Evolutionary conservation across 2,329 filamentous ascomycete genomes (phyloP), one percentile per base, ranked within the genome.

Genomic region (Botryotinia globosa): DNA sequence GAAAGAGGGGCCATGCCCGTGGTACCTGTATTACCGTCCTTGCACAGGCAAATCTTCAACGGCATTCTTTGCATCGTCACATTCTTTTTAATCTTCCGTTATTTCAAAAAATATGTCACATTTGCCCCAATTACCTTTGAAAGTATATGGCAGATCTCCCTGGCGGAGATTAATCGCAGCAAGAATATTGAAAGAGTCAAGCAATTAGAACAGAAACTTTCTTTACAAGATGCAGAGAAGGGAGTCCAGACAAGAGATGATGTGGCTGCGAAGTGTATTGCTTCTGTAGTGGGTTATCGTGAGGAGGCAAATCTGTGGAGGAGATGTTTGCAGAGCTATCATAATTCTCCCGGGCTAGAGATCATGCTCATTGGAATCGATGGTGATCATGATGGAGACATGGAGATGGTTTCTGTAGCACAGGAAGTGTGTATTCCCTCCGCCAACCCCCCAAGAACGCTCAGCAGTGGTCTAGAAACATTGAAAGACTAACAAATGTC

Each of bases 361-460:
- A 67, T 72, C 12, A 67, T 75, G 71, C 68, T 72, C 34, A 71
- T 75, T 42, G 73, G 73, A 7, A 74, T 75, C n/a, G 74, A 75
- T 73, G 74, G 74, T 6, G 74, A 75, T 59, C 58, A 64, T 37
- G 70, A 68, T 51, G 73, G 59, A 6, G 74, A 75, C 61, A 74
- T 75, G 74, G 74, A 75, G 54, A 75, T 75, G 74, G 70, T 75
- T 48, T 66, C 56, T 18, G 73, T 74, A n/a, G 74, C 73, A n/a
- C 69, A 73, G 72, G 54, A 74, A 51, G 74, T 74, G 54, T 18
- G 45, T 54, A 56, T 32, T 8, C 54, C 16, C 42, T 6, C 4
- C n/a, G 2, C 32, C 14, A 62, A 8, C 32, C 20, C 20, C 16
- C 25, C 25, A 25, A 20, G 42, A 69, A 9, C 37, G 3, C 42